A percentile compares a stretch with the other conserved stretches of the same genome.
phyloP scores from a whole-genome alignment of 441 rosid species.

The Hypseocharis bilobata region DNA sequence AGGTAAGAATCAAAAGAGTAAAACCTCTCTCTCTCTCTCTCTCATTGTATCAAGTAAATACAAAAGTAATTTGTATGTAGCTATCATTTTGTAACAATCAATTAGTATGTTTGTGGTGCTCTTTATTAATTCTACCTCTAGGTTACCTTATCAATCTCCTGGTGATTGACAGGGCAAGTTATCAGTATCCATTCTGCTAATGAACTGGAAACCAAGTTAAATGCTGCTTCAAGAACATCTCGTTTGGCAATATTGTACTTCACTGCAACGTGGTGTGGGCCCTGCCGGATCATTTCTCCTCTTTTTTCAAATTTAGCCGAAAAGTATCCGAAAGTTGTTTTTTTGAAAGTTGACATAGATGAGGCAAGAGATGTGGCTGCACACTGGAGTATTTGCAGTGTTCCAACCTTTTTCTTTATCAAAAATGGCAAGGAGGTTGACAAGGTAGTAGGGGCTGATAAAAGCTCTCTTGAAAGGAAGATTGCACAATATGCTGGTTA shows the following conservation, averaged over 20 bases:
- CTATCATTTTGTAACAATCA: neutral
- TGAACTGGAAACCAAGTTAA: conserved; percentile 59
- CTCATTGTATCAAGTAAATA: no score
- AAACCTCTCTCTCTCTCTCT: no score
- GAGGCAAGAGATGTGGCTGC: conserved; percentile 68
- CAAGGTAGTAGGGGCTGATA: conserved; percentile 76
- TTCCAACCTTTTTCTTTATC: conserved; percentile 60
- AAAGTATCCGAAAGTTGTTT: conserved; percentile 47
- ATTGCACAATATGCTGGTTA: conserved; percentile 44
- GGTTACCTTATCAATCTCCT: conserved; percentile 9
- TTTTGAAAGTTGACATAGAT: conserved; percentile 78
- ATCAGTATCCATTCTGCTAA: conserved; percentile 46
- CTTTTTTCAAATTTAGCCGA: conserved; percentile 53
- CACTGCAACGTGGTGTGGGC: conserved; percentile 91
- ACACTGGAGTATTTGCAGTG: conserved; percentile 62
- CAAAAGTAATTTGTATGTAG: no score
- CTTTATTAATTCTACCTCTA: neutral
- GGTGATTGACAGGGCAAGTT: conserved; percentile 49
- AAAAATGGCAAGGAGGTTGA: conserved; percentile 70
- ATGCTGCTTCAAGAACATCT: conserved; percentile 52
- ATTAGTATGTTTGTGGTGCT: neutral
- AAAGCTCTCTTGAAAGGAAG: conserved; percentile 56
- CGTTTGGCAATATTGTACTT: conserved; percentile 70
- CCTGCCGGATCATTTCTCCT: conserved; percentile 76
- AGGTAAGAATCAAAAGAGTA: no score